A percentile compares a stretch with the other conserved stretches of the same genome.
phyloP scores from a whole-genome alignment of 2,329 filamentous ascomycete genomes.

The Xylariaceae sp. region DNA sequence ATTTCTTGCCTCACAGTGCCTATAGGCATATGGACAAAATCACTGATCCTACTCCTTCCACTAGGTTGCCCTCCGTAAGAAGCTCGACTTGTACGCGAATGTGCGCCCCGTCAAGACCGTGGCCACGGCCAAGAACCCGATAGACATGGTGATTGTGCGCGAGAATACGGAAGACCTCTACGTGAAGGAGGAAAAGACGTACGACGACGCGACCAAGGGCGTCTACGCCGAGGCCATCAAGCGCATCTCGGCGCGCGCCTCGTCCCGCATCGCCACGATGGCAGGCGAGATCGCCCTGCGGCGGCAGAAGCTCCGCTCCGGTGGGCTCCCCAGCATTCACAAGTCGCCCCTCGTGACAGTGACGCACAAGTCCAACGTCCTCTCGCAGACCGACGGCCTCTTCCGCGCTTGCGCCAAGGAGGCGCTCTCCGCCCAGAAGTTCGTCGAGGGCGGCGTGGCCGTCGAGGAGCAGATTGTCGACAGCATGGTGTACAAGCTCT shows the following conservation, averaged over 20 bases:
- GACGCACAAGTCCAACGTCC: conserved; percentile 97
- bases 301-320: conserved; percentile 71
- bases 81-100: conserved; percentile 92
- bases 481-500: conserved; percentile 99
- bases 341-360: conserved; percentile 76
- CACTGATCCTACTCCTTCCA: neutral
- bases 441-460: conserved; percentile 47
- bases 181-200: conserved; percentile 92
- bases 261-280: conserved; percentile 81
- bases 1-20: no score
- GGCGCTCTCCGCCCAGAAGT: conserved; percentile 63
- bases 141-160: conserved; percentile 96
- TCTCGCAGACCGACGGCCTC: conserved; percentile 92
- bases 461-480: conserved; percentile 99
- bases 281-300: conserved; percentile 91
- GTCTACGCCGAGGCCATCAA: conserved; percentile 97
- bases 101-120: conserved; percentile 91
- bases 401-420: conserved; percentile 77
- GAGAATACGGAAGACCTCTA: conserved; percentile 99
- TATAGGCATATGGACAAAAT: no score
- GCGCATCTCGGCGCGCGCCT: conserved; percentile 84
- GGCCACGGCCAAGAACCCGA: conserved; percentile 57
- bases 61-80: conserved; percentile 79
- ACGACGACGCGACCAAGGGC: conserved; percentile 59
- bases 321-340: conserved; percentile 55